phyloP scores from a whole-genome alignment of 2,329 filamentous ascomycete genomes.

The Arthrobotrys pseudoclavata region DNA sequence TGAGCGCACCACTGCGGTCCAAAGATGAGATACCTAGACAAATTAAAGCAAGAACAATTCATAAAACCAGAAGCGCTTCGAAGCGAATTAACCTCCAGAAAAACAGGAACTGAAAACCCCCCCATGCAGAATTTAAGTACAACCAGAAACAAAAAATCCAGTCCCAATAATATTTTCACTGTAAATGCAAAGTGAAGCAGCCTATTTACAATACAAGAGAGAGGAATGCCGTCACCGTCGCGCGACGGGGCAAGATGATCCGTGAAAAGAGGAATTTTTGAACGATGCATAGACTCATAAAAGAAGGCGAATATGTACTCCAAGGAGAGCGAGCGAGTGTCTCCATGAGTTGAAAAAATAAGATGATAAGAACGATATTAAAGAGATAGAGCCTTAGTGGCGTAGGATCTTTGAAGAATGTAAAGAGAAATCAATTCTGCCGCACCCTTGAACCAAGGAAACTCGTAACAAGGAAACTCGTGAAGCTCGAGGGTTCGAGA shows the following conservation, averaged over 20 bases:
- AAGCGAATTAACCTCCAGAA: neutral
- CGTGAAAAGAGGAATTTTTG: neutral
- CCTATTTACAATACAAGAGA: neutral
- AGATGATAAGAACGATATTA: neutral
- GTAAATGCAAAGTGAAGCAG: constrained; percentile 8
- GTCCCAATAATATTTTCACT: constrained; percentile 14
- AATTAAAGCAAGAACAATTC: neutral
- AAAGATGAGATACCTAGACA: neutral
- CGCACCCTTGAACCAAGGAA: constrained; percentile 18
- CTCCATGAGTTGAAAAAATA: neutral
- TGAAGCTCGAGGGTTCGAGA: constrained; percentile 7
- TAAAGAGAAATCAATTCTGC: constrained; percentile 1
- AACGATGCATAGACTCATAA: neutral
- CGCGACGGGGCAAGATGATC: neutral
- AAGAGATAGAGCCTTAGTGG: constrained; percentile 8
- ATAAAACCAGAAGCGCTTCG: neutral
- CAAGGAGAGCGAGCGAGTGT: neutral
- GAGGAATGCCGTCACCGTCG: neutral
- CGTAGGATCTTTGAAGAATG: neutral
- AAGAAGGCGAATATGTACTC: neutral
- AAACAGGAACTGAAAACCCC: neutral
- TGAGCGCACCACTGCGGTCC: constrained; percentile 19
- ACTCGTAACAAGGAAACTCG: constrained; percentile 26
- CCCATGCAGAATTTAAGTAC: constrained; percentile 4
- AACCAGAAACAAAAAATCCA: neutral